Evolutionary conservation across 2,329 filamentous ascomycete genomes (phyloP), one percentile per base, ranked within the genome.

Genomic region (Ophiocordyceps camponoti-rufipedis): DNA sequence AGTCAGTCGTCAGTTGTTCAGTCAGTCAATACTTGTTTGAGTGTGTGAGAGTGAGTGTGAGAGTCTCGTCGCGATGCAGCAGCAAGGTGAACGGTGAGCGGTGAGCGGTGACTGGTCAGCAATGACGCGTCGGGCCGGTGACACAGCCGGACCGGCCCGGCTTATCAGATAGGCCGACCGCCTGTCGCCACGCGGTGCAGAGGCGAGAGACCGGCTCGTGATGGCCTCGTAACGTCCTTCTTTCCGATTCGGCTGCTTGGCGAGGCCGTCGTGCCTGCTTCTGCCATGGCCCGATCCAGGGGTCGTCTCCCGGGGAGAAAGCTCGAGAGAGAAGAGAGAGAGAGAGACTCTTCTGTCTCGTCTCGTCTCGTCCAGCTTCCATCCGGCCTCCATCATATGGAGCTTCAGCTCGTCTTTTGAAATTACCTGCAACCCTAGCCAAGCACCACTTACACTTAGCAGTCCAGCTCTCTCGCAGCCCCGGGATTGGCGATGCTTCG

Each of bases 401-500:
- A 43, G 28, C 35, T 38, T 38, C 35, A 38, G n/a, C 7, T 8
- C 11, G 18, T 10, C 35, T 42, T 31, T 39, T 43, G 42, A n/a
- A n/a, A 46, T 46, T 46, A 38, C 35, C 35, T 45, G 39, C 44
- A 48, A 28, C 35, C 12, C 46, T 41, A 45, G 44, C 14, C 46
- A 12, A 45, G 42, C 44, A 45, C 31, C 29, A 32, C 18, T 40
- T 44, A 48, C 11, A 45, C 42, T 23, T 19, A 23, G 33, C 9
- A 16, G 33, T 12, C 33, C n/a, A 16, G 18, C 23, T 28, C 41
- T 11, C 28, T 29, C 41, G 18, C 12, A 23, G 41, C 23, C 41
- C 23, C 23, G 4, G 4, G 12, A 7, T 43, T 44, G 49, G 55
- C 52, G 28, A 75, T 75, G 72, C 62, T 71, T 45, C 67, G 65